A percentile compares a stretch with the other conserved stretches of the same genome.
Evolutionary conservation across 2,329 filamentous ascomycete species (phyloP).

Genomic region (Penicillium hesseltinei): DNA sequence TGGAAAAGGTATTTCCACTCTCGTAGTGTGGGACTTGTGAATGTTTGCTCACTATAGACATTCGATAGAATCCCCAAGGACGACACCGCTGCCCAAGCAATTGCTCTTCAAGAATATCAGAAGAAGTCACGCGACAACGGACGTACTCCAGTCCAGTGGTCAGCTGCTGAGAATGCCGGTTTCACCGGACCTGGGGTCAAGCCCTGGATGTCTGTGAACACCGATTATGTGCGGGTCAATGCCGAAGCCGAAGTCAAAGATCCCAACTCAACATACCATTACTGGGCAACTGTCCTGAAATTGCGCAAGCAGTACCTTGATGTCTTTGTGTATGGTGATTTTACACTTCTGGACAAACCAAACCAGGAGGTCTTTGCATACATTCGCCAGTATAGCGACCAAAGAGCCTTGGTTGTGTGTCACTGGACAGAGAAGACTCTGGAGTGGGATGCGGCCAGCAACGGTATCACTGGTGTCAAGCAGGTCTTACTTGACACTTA

Average conservation of each 20-base stretch:
- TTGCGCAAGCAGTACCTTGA: conserved; percentile 61
- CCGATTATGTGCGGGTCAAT: conserved; percentile 63
- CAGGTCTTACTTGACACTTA: conserved; percentile 36
- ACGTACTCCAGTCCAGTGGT: conserved; percentile 71
- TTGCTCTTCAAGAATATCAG: conserved; percentile 36
- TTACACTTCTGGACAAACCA: conserved; percentile 54
- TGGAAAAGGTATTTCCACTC: conserved; percentile 46
- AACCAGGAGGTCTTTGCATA: conserved; percentile 58
- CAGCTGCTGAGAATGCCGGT: conserved; percentile 57
- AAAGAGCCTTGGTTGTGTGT: conserved; percentile 37
- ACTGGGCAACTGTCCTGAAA: conserved; percentile 60
- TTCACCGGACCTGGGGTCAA: conserved; percentile 56
- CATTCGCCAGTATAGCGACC: conserved; percentile 40
- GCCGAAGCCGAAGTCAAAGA: conserved; percentile 48
- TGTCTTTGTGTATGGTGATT: conserved; percentile 67
- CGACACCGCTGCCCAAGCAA: conserved; percentile 30
- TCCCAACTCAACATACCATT: conserved; percentile 55
- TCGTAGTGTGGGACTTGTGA: background rate
- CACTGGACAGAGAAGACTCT: conserved; percentile 36
- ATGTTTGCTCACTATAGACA: background rate
- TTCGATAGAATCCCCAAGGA: conserved; percentile 31
- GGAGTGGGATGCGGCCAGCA: conserved; percentile 33
- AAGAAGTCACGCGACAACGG: conserved; percentile 62
- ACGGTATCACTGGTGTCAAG: conserved; percentile 27
- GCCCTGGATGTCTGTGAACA: conserved; percentile 71